Base-by-base conservation (phyloP, 768 basidiomycete genomes). In the Lactarius pseudohatsudake region DNA sequence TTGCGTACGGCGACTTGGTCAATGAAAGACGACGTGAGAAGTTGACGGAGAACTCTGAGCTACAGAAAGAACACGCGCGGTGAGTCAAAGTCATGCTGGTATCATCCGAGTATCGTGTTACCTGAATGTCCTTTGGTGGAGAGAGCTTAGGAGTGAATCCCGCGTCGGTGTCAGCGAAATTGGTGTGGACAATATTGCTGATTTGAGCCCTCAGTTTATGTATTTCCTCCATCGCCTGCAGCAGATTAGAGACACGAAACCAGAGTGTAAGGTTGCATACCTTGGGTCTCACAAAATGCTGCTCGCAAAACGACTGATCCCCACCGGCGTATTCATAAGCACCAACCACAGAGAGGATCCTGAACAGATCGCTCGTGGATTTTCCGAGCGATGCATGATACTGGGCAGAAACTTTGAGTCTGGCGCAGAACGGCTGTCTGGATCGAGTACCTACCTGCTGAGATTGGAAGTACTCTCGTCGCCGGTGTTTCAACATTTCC, bases 201-300 rank as follows among this genome's bases (percentile, higher is more conserved):
- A 99, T 89, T 73, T 99, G 97, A 0, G 86, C 83, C 41, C 95
- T 86, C 5, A 99, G 82, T 75, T 98, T 98, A 76, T 96, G 97
- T 41, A 97, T 96, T 79, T 99, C 97, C 77, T 97, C 92, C 96
- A 99, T 98, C 0, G 94, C 92, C 96, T 98, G 64, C 6, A 5
- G 16, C 41, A 11, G 41, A 55, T 58, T 9, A 38, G 20, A 7
- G 28, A 5, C 6, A 55, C 20, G n/a, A 36, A 36, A 45, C 32
- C 2, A 2, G 9, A 10, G 62, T 13, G 15, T 26, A 20, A 5
- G 30, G 57, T 7, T 10, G 68, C 79, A 41, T 72, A 94, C 96
- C 83, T 98, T 98, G 0, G 83, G 83, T 68, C 94, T 81, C 26
- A 98, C 90, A 71, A 97, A 99, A 76, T 98, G 93, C 45, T 91